These are phyloP conservation scores for Globisporangium perplexum DNA, from an alignment of 352 stramenopile species.

Conservation along the genomic window DNA sequence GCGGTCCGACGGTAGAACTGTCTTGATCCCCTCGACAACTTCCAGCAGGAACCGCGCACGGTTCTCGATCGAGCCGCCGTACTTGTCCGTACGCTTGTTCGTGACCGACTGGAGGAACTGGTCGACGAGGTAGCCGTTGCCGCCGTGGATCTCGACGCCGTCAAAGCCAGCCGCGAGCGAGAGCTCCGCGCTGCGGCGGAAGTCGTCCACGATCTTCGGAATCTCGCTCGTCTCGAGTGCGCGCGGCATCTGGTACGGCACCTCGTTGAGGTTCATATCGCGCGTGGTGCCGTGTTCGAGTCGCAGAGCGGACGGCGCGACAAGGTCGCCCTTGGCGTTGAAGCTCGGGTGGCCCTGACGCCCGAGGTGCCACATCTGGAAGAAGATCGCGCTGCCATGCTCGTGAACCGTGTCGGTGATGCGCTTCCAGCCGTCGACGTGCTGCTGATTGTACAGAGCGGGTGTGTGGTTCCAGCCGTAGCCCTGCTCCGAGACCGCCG, in stretches of 20 bases:
- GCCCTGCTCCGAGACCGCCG: constrained; percentile 19
- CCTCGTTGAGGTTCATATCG: constrained; percentile 6
- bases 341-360: constrained; percentile 34
- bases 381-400: constrained; percentile 50
- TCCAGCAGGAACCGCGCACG: constrained; percentile 59
- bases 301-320: constrained; percentile 19
- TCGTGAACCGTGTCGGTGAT: constrained; percentile 50
- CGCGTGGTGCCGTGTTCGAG: constrained; percentile 15
- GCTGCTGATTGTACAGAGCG: constrained; percentile 31
- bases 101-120: constrained; percentile 52
- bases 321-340: constrained; percentile 28
- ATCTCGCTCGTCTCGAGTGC: constrained; percentile 68
- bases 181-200: constrained; percentile 44
- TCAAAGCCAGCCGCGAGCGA: constrained; percentile 85
- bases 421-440: constrained; percentile 35
- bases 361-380: constrained; percentile 75
- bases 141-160: constrained; percentile 86
- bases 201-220: constrained; percentile 50
- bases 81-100: constrained; percentile 64
- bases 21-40: constrained; percentile 43
- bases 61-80: constrained; percentile 67
- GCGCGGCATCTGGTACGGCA: constrained; percentile 28
- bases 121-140: constrained; percentile 84
- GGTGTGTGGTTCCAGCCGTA: constrained; percentile 22
- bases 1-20: constrained; percentile 17